Percentiles rank a stretch among this genome's conserved stretches.
phyloP scores from a whole-genome alignment of 495 filamentous ascomycete species.

The Podospora pseudoanserina region DNA sequence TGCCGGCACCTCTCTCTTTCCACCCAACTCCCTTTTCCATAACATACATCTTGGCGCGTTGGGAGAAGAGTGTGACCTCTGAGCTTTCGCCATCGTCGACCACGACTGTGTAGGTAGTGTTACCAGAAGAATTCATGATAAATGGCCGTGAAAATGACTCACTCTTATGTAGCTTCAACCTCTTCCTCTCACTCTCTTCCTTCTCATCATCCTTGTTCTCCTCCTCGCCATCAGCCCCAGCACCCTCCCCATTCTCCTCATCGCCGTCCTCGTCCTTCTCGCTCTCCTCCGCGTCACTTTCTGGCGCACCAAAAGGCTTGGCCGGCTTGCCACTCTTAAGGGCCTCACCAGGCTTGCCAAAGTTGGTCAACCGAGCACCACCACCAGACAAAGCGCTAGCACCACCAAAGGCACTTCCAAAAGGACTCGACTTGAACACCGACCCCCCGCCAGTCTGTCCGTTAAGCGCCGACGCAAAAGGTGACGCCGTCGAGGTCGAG shows the following conservation, averaged over 20 bases:
- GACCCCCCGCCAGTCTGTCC: slow-evolving; percentile 31
- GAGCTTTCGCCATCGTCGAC: slow-evolving; percentile 68
- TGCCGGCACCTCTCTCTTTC: slow-evolving; percentile 82
- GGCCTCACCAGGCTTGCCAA: slow-evolving; percentile 61
- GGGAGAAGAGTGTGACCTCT: slow-evolving; percentile 65
- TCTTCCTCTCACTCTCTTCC: slow-evolving; percentile 59
- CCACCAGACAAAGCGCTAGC: slow-evolving; percentile 40
- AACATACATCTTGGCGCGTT: slow-evolving; percentile 70
- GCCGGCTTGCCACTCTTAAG: slow-evolving; percentile 56
- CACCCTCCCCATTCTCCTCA: slow-evolving; percentile 31
- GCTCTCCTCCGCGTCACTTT: slow-evolving; percentile 57
- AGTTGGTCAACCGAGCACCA: slow-evolving; percentile 56
- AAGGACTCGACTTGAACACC: slow-evolving; percentile 38
- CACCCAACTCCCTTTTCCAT: slow-evolving; percentile 65
- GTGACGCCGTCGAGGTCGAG: slow-evolving; percentile 26
- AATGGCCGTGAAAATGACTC: slow-evolving; percentile 27
- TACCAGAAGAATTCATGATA: slow-evolving; percentile 24
- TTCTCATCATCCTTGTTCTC: slow-evolving; percentile 36
- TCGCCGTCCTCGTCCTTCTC: slow-evolving; percentile 48
- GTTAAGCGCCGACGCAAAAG: slow-evolving; percentile 24
- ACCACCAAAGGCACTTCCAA: slow-evolving; percentile 53
- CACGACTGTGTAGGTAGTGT: slow-evolving; percentile 32
- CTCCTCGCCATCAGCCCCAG: slow-evolving; percentile 18
- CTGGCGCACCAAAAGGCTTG: slow-evolving; percentile 69
- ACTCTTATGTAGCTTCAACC: slow-evolving; percentile 64